phyloP scores from a whole-genome alignment of 108 stramenopile genomes.

The Nitzschia putrida region DNA sequence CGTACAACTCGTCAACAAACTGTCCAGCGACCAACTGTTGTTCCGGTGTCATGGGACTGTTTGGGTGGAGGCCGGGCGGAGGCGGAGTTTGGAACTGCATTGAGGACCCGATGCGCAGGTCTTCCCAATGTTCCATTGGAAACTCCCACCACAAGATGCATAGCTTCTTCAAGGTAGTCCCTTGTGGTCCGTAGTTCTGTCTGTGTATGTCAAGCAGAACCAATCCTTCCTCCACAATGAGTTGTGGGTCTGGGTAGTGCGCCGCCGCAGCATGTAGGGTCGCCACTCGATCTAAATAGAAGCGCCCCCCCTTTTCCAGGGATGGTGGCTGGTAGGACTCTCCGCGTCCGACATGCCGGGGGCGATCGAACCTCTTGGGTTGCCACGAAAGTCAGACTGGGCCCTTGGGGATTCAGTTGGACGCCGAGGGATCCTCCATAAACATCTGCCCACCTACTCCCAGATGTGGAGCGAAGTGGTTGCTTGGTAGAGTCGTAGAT shows the following conservation, averaged over 20 bases:
- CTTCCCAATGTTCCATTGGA: conserved; percentile 20
- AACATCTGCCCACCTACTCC: not conserved
- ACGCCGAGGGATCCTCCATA: not conserved
- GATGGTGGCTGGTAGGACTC: not conserved
- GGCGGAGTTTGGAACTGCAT: conserved; percentile 6
- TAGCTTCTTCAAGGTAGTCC: not conserved
- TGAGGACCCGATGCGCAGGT: not conserved
- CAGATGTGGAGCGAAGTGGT: not conserved
- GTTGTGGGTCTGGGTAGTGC: not conserved
- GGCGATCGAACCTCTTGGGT: too few relatives aligned
- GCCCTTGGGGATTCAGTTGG: not conserved
- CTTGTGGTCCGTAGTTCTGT: not conserved
- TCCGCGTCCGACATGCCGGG: not conserved
- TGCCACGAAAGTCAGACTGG: not conserved
- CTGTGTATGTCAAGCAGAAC: not conserved
- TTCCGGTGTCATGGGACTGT: conserved; percentile 2
- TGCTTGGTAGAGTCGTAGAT: not conserved
- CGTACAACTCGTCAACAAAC: conserved; percentile 20
- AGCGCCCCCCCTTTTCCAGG: not conserved
- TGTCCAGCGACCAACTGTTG: not conserved
- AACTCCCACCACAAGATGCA: too few relatives aligned
- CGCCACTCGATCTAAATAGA: not conserved
- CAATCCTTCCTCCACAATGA: not conserved
- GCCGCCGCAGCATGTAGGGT: not conserved
- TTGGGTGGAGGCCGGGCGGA: not conserved